phyloP scores from a whole-genome alignment of 192 early-diverging fungal species.

The Backusella liffmaniae region DNA sequence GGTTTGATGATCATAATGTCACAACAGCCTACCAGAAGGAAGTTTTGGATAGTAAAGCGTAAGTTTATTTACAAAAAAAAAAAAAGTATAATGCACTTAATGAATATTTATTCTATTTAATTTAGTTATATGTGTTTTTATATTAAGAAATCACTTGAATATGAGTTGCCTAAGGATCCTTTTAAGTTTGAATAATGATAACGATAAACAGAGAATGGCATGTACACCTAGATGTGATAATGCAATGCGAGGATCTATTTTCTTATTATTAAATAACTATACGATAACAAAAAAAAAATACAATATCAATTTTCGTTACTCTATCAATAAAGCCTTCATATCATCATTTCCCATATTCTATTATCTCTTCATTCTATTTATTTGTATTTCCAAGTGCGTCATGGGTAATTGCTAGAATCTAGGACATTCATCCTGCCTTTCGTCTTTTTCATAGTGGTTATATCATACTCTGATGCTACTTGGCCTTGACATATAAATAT shows the following conservation, averaged over 20 bases:
- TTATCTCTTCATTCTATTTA: too few relatives aligned
- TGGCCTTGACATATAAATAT: not conserved
- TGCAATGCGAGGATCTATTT: too few relatives aligned
- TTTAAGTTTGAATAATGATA: conserved; percentile 7
- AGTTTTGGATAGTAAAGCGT: conserved; percentile 73
- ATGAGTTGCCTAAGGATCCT: conserved; percentile 28
- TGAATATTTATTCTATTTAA: conserved; percentile 11
- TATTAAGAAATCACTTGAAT: conserved; percentile 66
- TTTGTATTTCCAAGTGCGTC: too few relatives aligned
- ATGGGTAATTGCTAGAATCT: too few relatives aligned
- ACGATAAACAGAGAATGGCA: not conserved
- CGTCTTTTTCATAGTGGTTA: too few relatives aligned
- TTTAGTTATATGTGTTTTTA: conserved; percentile 90
- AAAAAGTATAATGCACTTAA: not conserved
- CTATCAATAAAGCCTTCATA: too few relatives aligned
- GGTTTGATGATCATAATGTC: conserved; percentile 85
- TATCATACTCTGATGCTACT: too few relatives aligned
- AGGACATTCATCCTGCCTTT: too few relatives aligned
- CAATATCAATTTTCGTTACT: too few relatives aligned
- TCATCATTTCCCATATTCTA: too few relatives aligned
- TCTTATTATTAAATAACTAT: too few relatives aligned
- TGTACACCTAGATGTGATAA: not conserved
- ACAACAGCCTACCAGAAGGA: conserved; percentile 66
- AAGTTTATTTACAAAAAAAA: conserved; percentile 19
- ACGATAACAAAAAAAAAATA: too few relatives aligned